phyloP scores from a whole-genome alignment of 2,329 filamentous ascomycete species.

The Ciborinia camelliae region DNA sequence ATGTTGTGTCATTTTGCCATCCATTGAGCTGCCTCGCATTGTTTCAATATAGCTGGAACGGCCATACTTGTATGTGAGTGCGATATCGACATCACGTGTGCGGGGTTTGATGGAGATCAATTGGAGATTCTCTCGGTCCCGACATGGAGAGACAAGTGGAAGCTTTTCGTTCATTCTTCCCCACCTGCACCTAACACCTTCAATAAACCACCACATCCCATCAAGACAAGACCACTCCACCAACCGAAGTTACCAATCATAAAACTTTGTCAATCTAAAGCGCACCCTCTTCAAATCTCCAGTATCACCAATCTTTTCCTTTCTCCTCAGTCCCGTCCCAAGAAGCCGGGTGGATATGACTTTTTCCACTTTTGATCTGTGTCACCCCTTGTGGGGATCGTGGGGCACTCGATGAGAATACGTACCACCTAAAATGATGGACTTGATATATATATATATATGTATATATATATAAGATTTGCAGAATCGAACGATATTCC shows the following conservation, averaged over 20 bases:
- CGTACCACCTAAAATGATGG: neutral
- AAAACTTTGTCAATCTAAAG: neutral
- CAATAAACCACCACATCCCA: too few relatives aligned
- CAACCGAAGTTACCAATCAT: neutral
- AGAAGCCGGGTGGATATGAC: slow-evolving; percentile 11
- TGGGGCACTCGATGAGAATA: slow-evolving; percentile 6
- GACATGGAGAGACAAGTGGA: neutral
- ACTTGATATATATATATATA: neutral
- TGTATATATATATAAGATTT: neutral
- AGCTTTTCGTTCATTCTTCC: too few relatives aligned
- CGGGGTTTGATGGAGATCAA: neutral
- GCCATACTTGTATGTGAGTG: too few relatives aligned
- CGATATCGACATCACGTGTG: neutral
- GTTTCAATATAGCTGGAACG: too few relatives aligned
- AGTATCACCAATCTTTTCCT: neutral
- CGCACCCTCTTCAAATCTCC: neutral
- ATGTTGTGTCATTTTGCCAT: too few relatives aligned
- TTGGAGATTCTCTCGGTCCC: slow-evolving; percentile 2
- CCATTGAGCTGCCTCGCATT: too few relatives aligned
- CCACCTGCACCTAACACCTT: neutral
- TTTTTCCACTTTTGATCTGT: neutral
- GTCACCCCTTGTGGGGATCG: slow-evolving; percentile 2
- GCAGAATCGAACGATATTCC: neutral
- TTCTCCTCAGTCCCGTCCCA: neutral
- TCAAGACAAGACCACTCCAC: too few relatives aligned